Percentiles rank a stretch among this genome's conserved stretches.
Evolutionary conservation across 805 yeast genomes (phyloP).

Genomic region (Kazachstania psychrophila): DNA sequence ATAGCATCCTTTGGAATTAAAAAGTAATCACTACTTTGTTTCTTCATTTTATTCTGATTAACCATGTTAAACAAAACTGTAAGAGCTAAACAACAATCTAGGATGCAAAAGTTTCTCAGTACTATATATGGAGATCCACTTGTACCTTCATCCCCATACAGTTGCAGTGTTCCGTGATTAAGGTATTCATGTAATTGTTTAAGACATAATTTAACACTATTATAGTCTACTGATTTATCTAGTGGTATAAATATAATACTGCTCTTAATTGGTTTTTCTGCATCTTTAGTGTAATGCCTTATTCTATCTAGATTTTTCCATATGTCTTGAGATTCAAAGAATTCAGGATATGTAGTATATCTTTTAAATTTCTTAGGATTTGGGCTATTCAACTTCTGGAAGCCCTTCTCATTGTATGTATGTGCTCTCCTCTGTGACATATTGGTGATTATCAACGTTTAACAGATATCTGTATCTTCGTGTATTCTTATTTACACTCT

Average conservation of each 20-base stretch:
- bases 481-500: no score
- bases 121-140: slow-evolving; percentile 3
- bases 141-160: not conserved
- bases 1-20: slow-evolving; percentile 9
- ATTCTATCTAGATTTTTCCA: slow-evolving; percentile 21
- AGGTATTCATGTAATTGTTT: slow-evolving; percentile 13
- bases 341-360: not conserved
- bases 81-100: slow-evolving; percentile 19
- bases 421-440: slow-evolving; percentile 1
- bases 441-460: no score
- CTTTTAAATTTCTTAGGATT: slow-evolving; percentile 2
- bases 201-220: slow-evolving; percentile 8
- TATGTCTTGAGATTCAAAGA: slow-evolving; percentile 17
- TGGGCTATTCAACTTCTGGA: not conserved
- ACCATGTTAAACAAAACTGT: slow-evolving; percentile 12
- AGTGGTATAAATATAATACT: slow-evolving; percentile 14
- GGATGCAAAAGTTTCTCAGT: slow-evolving; percentile 12
- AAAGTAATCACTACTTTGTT: slow-evolving; percentile 8
- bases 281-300: slow-evolving; percentile 7
- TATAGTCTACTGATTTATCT: not conserved
- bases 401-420: not conserved
- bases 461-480: no score
- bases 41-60: slow-evolving; percentile 10
- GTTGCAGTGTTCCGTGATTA: slow-evolving; percentile 10
- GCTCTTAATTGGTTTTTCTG: slow-evolving; percentile 10